Evolutionary conservation across 129 eudicot genomes (phyloP), one percentile per base, ranked within the genome.

Genomic region (Chrysanthemum seticuspe): DNA sequence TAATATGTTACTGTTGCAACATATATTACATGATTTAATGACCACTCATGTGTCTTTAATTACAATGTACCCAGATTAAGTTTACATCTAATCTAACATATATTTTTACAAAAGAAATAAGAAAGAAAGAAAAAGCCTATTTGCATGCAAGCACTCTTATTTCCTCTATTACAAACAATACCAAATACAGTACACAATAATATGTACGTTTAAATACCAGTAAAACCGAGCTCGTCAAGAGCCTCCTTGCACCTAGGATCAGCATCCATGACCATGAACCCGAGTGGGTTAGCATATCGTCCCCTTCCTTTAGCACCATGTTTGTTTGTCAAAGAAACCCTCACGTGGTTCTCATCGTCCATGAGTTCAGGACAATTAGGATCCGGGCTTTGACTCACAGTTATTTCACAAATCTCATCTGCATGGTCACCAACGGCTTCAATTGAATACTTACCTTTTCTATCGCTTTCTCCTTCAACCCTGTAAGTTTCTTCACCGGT

Each of bases 391-490:
- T 67, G 68, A 21, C 66, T 53, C 1, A 78, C 78, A 0, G 13
- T 14, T 18, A 85, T 81, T 68, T 87, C 87, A 60, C 94, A 87
- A 2, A 77, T 69, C 61, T 87, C 94, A 2, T 85, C 67, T 47
- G 79, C 85, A 68, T 85, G 89, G 10, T 87, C 86, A 11, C 94
- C 89, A 19, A 13, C 40, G 1, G 74, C 87, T 0, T 52, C 72
- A 10, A 36, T 5, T 36, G 21, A 71, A 71, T 47, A 65, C 54
- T 3, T 53, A 10, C 92, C 92, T 21, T 74, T 72, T 6, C 23
- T 31, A 4, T 79, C 73, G 14, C 78, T 71, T 18, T 0, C 18
- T 31, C 82, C 89, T 34, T 83, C 88, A 0, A 68, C 70, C 21
- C 55, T 68, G 51, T 57, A 81, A 18, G 78, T 70, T 57, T 72